A percentile compares a stretch with the other conserved stretches of the same genome.
phyloP scores from a whole-genome alignment of 805 yeast genomes.

The Jamesozyma gamospora region DNA sequence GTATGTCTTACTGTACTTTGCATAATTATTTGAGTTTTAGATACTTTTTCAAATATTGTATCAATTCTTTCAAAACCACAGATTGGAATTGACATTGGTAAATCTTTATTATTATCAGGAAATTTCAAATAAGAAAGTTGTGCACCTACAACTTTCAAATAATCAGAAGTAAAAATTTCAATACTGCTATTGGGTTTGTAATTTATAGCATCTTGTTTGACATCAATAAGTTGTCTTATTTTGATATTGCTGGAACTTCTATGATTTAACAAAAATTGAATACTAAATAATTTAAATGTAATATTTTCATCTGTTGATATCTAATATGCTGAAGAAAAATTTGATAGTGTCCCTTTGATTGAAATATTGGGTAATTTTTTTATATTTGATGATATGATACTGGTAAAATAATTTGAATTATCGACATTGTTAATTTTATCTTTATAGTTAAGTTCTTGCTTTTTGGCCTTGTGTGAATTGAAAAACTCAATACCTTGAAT shows the following conservation, averaged over 20 bases:
- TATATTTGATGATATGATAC: not conserved
- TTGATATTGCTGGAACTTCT: conserved; percentile 3
- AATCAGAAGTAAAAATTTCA: conserved; percentile 12
- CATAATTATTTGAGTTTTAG: conserved; percentile 8
- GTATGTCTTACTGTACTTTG: conserved; percentile 23
- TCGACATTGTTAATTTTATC: not conserved
- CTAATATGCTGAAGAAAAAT: conserved; percentile 18
- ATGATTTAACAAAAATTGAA: conserved; percentile 13
- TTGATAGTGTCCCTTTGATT: conserved; percentile 18
- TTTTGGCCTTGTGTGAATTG: not conserved
- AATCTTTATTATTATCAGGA: conserved; percentile 4
- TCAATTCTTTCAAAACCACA: conserved; percentile 25
- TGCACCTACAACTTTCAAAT: conserved; percentile 17
- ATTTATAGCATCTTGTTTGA: not conserved
- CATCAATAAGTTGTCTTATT: not conserved
- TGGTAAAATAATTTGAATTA: not conserved
- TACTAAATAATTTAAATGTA: conserved; percentile 16
- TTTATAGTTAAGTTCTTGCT: not conserved
- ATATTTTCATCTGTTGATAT: conserved; percentile 14
- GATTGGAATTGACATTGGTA: conserved; percentile 16
- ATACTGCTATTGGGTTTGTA: not conserved
- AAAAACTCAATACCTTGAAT: conserved; percentile 5
- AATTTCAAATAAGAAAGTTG: conserved; percentile 13
- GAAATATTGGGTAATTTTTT: conserved; percentile 15
- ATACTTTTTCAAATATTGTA: conserved; percentile 14